Evolutionary conservation across 2,329 filamentous ascomycete genomes (phyloP).

Genomic region (Graphilbum ipis-grandicollis): DNA sequence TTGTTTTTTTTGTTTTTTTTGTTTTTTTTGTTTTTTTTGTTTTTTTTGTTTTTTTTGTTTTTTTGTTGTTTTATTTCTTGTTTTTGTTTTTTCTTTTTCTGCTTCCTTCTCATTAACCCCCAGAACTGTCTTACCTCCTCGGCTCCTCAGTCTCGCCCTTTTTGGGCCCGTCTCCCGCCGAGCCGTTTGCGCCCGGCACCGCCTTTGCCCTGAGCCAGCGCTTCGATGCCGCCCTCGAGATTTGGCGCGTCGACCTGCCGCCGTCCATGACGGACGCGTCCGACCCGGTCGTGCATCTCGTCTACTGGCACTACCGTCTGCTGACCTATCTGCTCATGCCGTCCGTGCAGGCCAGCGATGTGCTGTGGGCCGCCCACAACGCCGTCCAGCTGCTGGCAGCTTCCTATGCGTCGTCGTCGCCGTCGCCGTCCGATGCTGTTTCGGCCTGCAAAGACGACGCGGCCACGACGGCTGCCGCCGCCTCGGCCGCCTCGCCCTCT

Average conservation of each 20-base stretch:
- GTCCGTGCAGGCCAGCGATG: slow-evolving; percentile 34
- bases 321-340: slow-evolving; percentile 44
- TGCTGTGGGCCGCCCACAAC: slow-evolving; percentile 42
- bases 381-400: slow-evolving; percentile 39
- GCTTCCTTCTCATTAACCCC: not conserved
- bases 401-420: slow-evolving; percentile 10
- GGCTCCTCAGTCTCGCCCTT: slow-evolving; percentile 26
- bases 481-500: not conserved
- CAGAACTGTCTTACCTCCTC: slow-evolving; percentile 12
- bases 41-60: not conserved
- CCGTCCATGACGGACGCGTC: slow-evolving; percentile 31
- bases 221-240: slow-evolving; percentile 41
- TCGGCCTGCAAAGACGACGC: slow-evolving; percentile 12
- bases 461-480: no score
- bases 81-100: slow-evolving; percentile 11
- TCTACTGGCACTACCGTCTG: slow-evolving; percentile 53
- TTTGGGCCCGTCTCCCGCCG: slow-evolving; percentile 20
- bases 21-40: slow-evolving; percentile 9
- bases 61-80: no score
- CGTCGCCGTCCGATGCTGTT: no score
- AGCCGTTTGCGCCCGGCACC: slow-evolving; percentile 20
- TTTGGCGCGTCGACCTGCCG: slow-evolving; percentile 48
- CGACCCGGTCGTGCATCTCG: slow-evolving; percentile 43
- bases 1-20: not conserved
- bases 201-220: slow-evolving; percentile 28